phyloP scores from a whole-genome alignment of 345 rosid genomes.

The Syzygium aromaticum region DNA sequence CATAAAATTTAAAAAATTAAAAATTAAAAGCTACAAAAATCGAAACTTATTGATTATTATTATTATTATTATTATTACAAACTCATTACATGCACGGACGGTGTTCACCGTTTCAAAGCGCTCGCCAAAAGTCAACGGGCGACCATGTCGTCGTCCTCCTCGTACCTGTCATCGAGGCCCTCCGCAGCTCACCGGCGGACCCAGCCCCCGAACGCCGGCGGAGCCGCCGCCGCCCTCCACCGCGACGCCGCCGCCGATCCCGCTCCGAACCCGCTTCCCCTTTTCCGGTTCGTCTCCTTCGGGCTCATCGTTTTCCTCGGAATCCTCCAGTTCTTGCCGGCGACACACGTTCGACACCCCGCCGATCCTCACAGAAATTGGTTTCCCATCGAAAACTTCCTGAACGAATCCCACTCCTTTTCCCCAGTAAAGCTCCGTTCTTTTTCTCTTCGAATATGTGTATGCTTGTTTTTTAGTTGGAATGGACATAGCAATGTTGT shows the following conservation, averaged over 20 bases:
- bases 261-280: constrained; percentile 11
- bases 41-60: background rate
- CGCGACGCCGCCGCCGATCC: background rate
- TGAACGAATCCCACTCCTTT: background rate
- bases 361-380: constrained; percentile 25
- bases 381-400: constrained; percentile 9
- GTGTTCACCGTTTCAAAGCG: background rate
- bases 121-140: background rate
- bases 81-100: background rate
- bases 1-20: background rate
- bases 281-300: constrained; percentile 14
- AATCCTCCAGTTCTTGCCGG: constrained; percentile 28
- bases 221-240: background rate
- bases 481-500: background rate
- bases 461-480: background rate
- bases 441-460: background rate
- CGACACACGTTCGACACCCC: constrained; percentile 33
- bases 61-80: background rate
- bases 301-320: constrained; percentile 14
- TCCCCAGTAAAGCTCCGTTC: constrained; percentile 1
- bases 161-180: background rate
- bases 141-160: background rate
- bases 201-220: background rate
- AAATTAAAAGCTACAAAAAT: background rate
- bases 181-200: background rate